phyloP scores from a whole-genome alignment of 1,139 yeast species.

The Candida glucosophila region DNA sequence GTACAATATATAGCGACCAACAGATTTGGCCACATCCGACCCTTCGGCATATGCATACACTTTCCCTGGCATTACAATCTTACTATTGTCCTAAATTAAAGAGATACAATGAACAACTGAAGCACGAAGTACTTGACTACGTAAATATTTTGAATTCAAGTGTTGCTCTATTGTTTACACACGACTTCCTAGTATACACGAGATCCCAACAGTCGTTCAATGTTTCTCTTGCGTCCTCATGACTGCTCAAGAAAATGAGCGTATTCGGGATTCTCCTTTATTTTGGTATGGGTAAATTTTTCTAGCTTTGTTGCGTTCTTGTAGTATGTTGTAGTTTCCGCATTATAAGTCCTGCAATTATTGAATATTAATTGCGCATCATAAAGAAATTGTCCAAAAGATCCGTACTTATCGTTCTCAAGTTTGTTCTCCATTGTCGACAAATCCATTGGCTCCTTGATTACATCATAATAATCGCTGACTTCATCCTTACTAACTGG shows the following conservation, averaged over 20 bases:
- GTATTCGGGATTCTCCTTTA: slow-evolving; percentile 78
- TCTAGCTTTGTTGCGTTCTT: slow-evolving; percentile 89
- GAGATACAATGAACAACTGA: too few relatives aligned
- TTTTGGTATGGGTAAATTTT: slow-evolving; percentile 71
- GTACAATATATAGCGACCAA: slow-evolving; percentile 46
- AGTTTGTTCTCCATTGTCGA: slow-evolving; percentile 91
- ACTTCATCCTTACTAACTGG: slow-evolving; percentile 94
- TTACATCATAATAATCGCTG: slow-evolving; percentile 91
- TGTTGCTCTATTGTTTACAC: too few relatives aligned
- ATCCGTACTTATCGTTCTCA: slow-evolving; percentile 84
- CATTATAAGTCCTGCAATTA: slow-evolving; percentile 84
- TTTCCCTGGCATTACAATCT: slow-evolving; percentile 27
- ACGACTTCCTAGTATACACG: too few relatives aligned
- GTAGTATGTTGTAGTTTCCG: slow-evolving; percentile 83
- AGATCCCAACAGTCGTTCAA: too few relatives aligned
- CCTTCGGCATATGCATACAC: slow-evolving; percentile 48
- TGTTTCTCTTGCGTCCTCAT: not conserved
- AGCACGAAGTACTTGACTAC: slow-evolving; percentile 1
- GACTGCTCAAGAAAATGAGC: slow-evolving; percentile 21
- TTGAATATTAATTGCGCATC: slow-evolving; percentile 82
- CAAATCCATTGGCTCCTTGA: slow-evolving; percentile 98
- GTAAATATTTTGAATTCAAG: slow-evolving; percentile 1
- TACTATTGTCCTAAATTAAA: too few relatives aligned
- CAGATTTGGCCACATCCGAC: slow-evolving; percentile 48
- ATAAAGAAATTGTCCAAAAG: slow-evolving; percentile 84